Base-by-base conservation (phyloP, 1,139 yeast genomes). In the Entelexis sorbosivorans region DNA sequence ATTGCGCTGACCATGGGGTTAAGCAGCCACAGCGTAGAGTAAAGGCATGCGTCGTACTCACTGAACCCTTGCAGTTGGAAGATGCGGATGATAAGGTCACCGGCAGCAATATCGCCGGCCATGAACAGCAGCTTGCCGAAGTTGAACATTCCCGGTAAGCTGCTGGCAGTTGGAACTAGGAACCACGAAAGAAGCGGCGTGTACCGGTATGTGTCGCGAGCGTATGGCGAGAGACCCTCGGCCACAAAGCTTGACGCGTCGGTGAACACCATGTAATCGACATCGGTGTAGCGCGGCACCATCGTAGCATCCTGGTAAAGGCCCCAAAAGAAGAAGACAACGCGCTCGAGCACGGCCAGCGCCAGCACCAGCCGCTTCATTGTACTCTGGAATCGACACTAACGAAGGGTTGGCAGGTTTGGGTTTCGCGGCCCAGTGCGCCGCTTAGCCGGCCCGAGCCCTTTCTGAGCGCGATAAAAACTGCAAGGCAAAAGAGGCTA, bases 1-100 rank as follows among this genome's bases (percentile, higher is more conserved):
- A 91, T 91, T 1, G 95, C 88, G 32, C 84, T 79, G 0, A 89
- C 98, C 93, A 91, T 85, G 13, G 98, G 98, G 65, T 91, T 91
- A 59, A 87, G 72, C 38, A 91, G 71, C 98, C 98, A 91, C 28
- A 59, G 40, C 0, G 82, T 69, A 33, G 81, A 66, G 54, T 79
- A 71, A 13, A 71, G 50, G 22, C 73, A 59, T 19, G 73, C 70
- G 47, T 69, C 69, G 10, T 60, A 53, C 44, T 62, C 61, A 8
- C 66, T 58, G 19, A 66, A 59, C 6, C 67, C 63, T 38, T 60
- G 58, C 17, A n/a, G 31, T 38, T 47, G 38, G 17, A 52, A 22
- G 28, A 47, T 47, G 53, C 70, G 68, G 48, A 76, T 62, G 42
- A 87, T 78, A 49, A 89, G 65, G 46, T 73, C 64, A 0, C 98